Evolutionary conservation across 208 protist genomes (phyloP), one percentile per base, ranked within the genome.

Genomic region (Leptomonas seymouri): DNA sequence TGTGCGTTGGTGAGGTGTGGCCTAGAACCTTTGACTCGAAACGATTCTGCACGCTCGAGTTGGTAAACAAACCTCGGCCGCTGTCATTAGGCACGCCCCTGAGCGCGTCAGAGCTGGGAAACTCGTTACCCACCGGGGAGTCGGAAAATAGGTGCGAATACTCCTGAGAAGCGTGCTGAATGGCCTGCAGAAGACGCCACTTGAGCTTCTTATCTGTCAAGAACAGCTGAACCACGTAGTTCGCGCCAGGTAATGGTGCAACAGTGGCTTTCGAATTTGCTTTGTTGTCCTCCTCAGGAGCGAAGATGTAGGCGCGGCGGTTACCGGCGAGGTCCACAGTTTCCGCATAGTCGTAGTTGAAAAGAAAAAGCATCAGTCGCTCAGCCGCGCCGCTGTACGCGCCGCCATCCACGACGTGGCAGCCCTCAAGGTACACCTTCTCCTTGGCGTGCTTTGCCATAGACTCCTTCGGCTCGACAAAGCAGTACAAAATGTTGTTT

Each of bases 391-490:
- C 59, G 28, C 31, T 71, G 36, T 53, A 55, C 34, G 65, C 76
- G 46, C 82, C 78, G 44, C 68, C 71, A 64, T 90, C 87, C 30
- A 90, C 46, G 36, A 93, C 75, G 58, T 54, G 68, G 46, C 80
- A 80, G 12, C 80, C 76, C 48, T 85, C 64, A 7, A 88, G 34
- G 63, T 81, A 89, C 41, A 90, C 48, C 66, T 87, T 80, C 56
- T 87, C 82, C 16, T 73, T 51, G 27, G 82, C 51, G 62, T 80
- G 75, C 67, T 90, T 90, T 44, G 81, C 81, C 84, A 90, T 84
- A 4, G 87, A 90, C 28, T 78, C 67, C 42, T 68, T 70, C 21
- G 79, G 84, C 59, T 90, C 84, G n/a, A 86, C 76, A 55, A 87
- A 87, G 51, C 71, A 82, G 75, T 90, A 93, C 6, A 90, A 57